Percentiles rank a stretch among this genome's conserved stretches.
phyloP scores from a whole-genome alignment of 2,329 filamentous ascomycete genomes.

The Chaetothyriales sp. region DNA sequence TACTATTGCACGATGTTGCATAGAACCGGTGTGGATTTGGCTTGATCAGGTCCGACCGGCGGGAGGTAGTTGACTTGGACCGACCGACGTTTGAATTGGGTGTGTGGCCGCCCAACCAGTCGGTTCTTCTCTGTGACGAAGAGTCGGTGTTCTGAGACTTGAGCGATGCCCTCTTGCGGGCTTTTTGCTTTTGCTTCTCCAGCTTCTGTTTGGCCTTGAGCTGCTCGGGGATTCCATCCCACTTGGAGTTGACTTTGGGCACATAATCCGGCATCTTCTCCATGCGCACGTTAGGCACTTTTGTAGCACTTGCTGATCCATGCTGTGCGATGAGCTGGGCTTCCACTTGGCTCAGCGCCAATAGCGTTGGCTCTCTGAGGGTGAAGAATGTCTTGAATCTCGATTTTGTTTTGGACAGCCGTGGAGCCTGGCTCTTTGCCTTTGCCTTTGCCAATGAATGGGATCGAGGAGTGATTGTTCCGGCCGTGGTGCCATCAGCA shows the following conservation, averaged over 20 bases:
- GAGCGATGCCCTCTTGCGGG: conserved; percentile 2
- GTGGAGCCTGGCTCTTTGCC: neutral
- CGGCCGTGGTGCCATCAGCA: neutral
- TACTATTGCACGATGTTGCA: conserved; percentile 10
- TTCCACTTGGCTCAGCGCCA: conserved; percentile 32
- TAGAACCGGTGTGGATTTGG: conserved; percentile 6
- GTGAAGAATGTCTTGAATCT: conserved; percentile 32
- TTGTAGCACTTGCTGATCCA: conserved; percentile 25
- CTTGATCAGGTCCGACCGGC: neutral
- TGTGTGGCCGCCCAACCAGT: neutral
- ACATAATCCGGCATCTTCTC: conserved; percentile 35
- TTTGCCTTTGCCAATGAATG: neutral
- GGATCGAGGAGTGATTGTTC: neutral
- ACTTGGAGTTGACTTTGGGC: conserved; percentile 40
- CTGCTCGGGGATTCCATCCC: conserved; percentile 35
- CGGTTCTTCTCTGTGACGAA: neutral
- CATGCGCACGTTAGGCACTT: conserved; percentile 25
- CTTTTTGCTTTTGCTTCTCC: conserved; percentile 6
- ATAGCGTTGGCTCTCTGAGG: conserved; percentile 35
- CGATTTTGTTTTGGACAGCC: conserved; percentile 22
- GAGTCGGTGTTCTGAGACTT: conserved; percentile 6
- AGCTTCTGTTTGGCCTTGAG: conserved; percentile 22
- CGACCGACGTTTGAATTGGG: neutral
- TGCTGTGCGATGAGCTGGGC: conserved; percentile 22
- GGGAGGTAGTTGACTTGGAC: neutral